phyloP scores from a whole-genome alignment of 1,139 yeast genomes.

The Geotrichum citri-aurantii region DNA sequence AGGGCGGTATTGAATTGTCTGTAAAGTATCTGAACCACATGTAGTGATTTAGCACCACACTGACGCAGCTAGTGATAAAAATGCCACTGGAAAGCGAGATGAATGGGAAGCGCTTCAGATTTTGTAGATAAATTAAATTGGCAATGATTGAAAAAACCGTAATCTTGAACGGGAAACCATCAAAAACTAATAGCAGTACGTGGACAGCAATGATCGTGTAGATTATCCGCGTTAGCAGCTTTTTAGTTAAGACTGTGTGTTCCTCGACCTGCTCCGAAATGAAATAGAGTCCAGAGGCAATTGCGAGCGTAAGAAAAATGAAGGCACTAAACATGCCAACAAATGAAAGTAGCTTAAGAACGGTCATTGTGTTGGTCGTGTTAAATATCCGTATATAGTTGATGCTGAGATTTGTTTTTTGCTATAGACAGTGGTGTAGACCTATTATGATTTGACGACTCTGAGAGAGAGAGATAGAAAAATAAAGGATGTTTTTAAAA shows the following conservation, averaged over 20 bases:
- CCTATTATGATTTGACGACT: neutral
- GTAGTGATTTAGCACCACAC: slow-evolving; percentile 76
- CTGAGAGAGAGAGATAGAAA: neutral
- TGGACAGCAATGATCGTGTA: slow-evolving; percentile 52
- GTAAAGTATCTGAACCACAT: slow-evolving; percentile 87
- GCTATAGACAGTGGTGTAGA: no score
- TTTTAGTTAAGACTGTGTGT: slow-evolving; percentile 77
- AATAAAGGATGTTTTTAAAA: no score
- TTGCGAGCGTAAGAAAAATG: slow-evolving; percentile 59
- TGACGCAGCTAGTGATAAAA: slow-evolving; percentile 63
- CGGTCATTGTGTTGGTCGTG: slow-evolving; percentile 11
- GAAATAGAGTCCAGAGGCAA: slow-evolving; percentile 84
- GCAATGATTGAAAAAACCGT: slow-evolving; percentile 62
- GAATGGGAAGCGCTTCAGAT: slow-evolving; percentile 75
- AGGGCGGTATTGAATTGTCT: slow-evolving; percentile 51
- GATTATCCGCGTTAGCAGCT: slow-evolving; percentile 58
- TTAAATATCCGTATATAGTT: neutral
- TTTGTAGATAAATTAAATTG: slow-evolving; percentile 67
- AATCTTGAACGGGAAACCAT: slow-evolving; percentile 68
- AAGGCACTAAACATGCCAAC: slow-evolving; percentile 74
- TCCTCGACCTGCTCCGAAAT: slow-evolving; percentile 91
- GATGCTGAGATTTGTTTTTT: neutral
- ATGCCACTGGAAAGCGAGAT: slow-evolving; percentile 64
- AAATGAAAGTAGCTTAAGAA: slow-evolving; percentile 46
- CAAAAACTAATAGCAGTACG: slow-evolving; percentile 57